These are phyloP conservation scores for Modicella reniformis DNA, from an alignment of 371 early-diverging fungal genomes.

Conservation along the genomic window DNA sequence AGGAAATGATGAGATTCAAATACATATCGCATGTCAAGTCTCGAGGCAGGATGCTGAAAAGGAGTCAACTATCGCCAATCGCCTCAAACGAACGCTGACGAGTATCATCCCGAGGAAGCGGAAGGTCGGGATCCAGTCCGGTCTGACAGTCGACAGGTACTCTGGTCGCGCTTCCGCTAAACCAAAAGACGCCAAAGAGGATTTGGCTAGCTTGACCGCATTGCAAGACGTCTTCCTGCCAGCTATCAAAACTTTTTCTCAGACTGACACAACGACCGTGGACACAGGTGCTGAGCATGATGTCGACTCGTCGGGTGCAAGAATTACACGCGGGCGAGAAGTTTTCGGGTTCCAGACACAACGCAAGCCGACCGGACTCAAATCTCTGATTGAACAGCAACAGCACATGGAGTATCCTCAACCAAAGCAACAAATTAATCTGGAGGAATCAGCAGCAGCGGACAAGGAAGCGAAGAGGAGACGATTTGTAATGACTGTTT, in stretches of 20 bases:
- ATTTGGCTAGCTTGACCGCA: conserved; percentile 8
- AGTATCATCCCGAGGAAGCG: conserved; percentile 11
- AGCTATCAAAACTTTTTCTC: neutral
- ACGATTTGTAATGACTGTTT: conserved; percentile 26
- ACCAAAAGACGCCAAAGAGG: conserved; percentile 11
- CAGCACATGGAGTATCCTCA: neutral
- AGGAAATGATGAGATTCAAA: conserved; percentile 61
- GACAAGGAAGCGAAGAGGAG: conserved; percentile 33
- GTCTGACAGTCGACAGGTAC: conserved; percentile 24
- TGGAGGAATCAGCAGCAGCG: neutral
- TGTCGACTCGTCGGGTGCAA: neutral
- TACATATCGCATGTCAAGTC: conserved; percentile 60
- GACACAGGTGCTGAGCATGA: neutral
- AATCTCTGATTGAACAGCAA: conserved; percentile 31
- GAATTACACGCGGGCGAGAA: conserved; percentile 35
- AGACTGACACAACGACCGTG: neutral
- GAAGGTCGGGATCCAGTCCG: conserved; percentile 19
- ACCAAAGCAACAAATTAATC: conserved; percentile 11
- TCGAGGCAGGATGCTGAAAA: conserved; percentile 39
- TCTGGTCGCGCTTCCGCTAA: conserved; percentile 15
- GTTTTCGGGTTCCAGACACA: conserved; percentile 48
- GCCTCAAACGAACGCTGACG: neutral
- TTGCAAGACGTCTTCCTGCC: conserved; percentile 49
- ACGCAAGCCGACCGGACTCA: conserved; percentile 27
- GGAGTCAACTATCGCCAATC: conserved; percentile 58